Evolutionary conservation across 139 green algal species (phyloP).

Genomic region (Chlamydomonas eustigma): DNA sequence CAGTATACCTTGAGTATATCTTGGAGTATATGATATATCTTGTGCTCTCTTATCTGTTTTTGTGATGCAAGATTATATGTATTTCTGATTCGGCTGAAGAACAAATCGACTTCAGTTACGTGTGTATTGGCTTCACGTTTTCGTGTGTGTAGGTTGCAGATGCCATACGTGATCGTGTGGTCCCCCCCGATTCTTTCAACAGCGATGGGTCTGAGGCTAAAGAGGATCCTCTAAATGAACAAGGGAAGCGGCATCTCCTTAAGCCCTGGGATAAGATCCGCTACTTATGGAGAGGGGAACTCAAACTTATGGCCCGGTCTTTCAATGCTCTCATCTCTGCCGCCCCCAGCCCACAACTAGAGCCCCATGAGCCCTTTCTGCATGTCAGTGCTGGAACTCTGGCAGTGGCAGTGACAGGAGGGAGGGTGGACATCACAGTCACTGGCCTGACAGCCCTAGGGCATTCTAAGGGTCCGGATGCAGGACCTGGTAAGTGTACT

Average conservation of each 20-base stretch:
- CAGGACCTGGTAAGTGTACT: not conserved
- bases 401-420: not conserved
- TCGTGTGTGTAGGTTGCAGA: not conserved
- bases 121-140: too few species aligned
- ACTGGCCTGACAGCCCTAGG: not conserved
- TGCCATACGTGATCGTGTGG: not conserved
- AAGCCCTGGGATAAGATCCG: not conserved
- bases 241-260: too few species aligned
- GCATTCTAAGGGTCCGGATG: not conserved
- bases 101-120: too few species aligned
- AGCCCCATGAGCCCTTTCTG: constrained; percentile 4
- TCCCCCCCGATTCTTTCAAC: not conserved
- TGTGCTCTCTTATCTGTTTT: too few species aligned
- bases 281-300: not conserved
- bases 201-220: not conserved
- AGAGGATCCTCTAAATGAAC: too few species aligned
- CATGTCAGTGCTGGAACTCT: not conserved
- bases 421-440: not conserved
- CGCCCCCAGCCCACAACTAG: not conserved
- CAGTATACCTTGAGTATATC: too few species aligned
- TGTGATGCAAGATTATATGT: too few species aligned
- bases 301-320: not conserved
- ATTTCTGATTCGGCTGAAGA: too few species aligned
- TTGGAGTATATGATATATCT: too few species aligned
- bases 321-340: not conserved